Conservation (phyloP, 805 yeast species). For the Komagataella ulmi region DNA sequence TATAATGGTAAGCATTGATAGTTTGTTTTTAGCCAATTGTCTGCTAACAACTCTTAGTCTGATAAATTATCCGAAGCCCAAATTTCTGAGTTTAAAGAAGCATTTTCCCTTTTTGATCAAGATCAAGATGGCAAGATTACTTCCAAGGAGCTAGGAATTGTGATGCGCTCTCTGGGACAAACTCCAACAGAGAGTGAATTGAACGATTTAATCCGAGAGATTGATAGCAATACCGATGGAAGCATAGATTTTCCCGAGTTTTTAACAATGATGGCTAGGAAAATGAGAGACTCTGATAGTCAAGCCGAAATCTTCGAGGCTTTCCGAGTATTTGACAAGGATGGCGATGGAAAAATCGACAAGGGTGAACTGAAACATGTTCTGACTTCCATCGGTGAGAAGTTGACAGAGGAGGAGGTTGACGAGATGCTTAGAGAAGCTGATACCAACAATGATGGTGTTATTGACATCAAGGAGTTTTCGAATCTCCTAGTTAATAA, state of each 20-base stretch:
- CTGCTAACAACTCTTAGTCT: slow-evolving; percentile 1
- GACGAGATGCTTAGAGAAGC: slow-evolving; percentile 97
- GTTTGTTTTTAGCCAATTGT: background rate
- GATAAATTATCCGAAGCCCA: slow-evolving; percentile 80
- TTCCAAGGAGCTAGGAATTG: slow-evolving; percentile 91
- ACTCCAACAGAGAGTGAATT: slow-evolving; percentile 94
- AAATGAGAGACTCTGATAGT: slow-evolving; percentile 91
- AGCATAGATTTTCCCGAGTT: slow-evolving; percentile 74
- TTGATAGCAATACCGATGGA: slow-evolving; percentile 92
- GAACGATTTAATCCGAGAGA: slow-evolving; percentile 94
- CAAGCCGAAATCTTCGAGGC: slow-evolving; percentile 98
- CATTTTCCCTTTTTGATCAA: slow-evolving; percentile 92
- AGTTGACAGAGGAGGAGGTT: slow-evolving; percentile 91
- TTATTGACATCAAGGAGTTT: slow-evolving; percentile 92
- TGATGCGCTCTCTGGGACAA: slow-evolving; percentile 97
- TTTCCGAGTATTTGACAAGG: slow-evolving; percentile 91
- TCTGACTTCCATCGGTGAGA: slow-evolving; percentile 94
- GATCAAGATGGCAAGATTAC: slow-evolving; percentile 96
- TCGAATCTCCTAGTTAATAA: slow-evolving; percentile 77
- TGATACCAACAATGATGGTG: slow-evolving; percentile 90
- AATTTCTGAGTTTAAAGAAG: slow-evolving; percentile 94
- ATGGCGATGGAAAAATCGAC: slow-evolving; percentile 94
- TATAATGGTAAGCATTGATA: background rate
- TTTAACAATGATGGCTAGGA: slow-evolving; percentile 79
- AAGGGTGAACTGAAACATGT: slow-evolving; percentile 96